Base-by-base conservation (phyloP, 805 yeast species). In the Teunomyces panamensis region DNA sequence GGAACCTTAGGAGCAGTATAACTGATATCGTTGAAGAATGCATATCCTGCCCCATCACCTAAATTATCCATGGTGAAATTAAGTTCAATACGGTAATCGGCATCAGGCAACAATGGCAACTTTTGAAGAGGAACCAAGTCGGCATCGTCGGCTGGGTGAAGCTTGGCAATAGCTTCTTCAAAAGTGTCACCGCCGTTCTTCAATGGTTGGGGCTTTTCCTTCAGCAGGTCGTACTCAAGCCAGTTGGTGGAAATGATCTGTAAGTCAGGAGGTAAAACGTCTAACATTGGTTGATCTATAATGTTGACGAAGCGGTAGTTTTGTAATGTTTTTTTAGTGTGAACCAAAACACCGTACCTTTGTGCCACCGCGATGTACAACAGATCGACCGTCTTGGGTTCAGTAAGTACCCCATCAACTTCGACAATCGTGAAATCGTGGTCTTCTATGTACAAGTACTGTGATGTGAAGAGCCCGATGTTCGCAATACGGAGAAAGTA, bases 311-410 rank as follows among this genome's bases (percentile, higher is more conserved):
- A 69, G 3, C 85, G 78, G 60, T 69, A 85, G 58, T 84, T 83
- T 11, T 30, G 29, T 9, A n/a, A n/a, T 49, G 68, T 74, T 8
- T 57, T 60, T 59, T 82, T 82, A 6, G 94, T 78, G 33, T 74
- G 77, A 13, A 89, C 67, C 52, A 89, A 67, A 1, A 88, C 85
- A 34, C 88, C 75, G 60, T 85, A 80, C 60, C 97, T 74, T 68
- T 91, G 97, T 8, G 92, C 97, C 16, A 86, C 89, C 0, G 92
- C 77, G 33, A 87, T 57, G 58, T 85, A 84, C 28, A 85, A 53
- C 61, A 80, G 70, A 28, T 79, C 75, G 4, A 85, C 78, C 1
- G 65, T 69, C 42, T 73, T 70, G 2, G 87, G 87, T 51, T 83
- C 74, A 24, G 83, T 83, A 48, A 74, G 81, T 14, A 82, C 77